Conservation (phyloP, 2,329 filamentous ascomycete species). For the Aspergillus sp. region DNA sequence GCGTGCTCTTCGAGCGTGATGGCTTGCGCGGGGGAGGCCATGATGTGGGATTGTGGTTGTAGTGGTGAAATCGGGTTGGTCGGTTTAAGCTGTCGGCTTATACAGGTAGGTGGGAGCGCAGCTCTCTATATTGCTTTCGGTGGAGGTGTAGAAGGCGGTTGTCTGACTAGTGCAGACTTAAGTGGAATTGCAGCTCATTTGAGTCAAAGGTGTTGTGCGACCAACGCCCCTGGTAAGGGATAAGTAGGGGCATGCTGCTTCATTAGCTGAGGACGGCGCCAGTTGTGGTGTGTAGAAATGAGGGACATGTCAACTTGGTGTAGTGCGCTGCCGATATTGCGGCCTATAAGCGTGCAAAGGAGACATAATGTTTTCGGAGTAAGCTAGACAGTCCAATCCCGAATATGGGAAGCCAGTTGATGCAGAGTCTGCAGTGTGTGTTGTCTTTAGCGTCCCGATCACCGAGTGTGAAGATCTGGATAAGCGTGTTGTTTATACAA, state of each 20-base stretch:
- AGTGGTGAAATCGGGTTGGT: neutral
- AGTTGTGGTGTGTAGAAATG: neutral
- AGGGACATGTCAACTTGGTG: neutral
- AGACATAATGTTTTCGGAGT: neutral
- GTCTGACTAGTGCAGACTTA: neutral
- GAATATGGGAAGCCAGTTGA: neutral
- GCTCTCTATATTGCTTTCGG: neutral
- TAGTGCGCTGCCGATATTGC: neutral
- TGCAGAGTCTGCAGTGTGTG: neutral
- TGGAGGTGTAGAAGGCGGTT: neutral
- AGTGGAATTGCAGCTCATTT: neutral
- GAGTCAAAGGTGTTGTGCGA: neutral
- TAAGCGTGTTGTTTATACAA: neutral
- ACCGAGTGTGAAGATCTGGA: neutral
- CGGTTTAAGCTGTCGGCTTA: neutral
- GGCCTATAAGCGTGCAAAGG: neutral
- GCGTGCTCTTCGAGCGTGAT: constrained; percentile 27
- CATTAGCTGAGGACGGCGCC: neutral
- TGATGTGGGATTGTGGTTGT: neutral
- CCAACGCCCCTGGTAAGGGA: neutral
- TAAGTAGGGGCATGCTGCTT: neutral
- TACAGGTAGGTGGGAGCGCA: neutral
- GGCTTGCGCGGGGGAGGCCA: constrained; percentile 13
- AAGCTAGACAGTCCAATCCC: neutral
- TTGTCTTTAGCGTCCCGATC: neutral